Base-by-base conservation (phyloP, 345 rosid species). In the Hevea brasiliensis region DNA sequence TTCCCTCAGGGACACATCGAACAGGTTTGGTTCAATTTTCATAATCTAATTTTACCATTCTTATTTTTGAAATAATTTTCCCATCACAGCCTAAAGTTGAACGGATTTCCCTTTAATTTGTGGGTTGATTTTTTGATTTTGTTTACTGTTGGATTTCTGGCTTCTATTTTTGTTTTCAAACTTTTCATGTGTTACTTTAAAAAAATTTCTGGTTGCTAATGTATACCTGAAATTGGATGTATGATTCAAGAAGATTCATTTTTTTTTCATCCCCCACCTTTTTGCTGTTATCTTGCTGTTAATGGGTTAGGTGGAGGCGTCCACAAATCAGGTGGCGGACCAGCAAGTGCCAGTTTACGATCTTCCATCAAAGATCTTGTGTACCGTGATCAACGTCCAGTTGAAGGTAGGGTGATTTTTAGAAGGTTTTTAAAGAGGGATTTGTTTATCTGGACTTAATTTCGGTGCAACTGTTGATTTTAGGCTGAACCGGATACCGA, bases 1-100 rank as follows among this genome's bases (percentile, higher is more conserved):
- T 88, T 88, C 77, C 91, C 89, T 32, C 88, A 85, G 35, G 91
- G 91, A 35, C 91, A 87, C 50, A 82, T 87, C 20, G 91, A 87
- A 75, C 91, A 87, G 84, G 89, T 82, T 14, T 37, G 60, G 61
- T 18, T 40, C 35, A 6, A 17, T n/a, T 8, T 42, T 51, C 63
- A 12, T 45, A 12, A n/a, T 56, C n/a, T 8, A 12, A 8, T 17
- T 8, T 47, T 53, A 12, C 5, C 4, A 5, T 75, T 51, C 4
- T 12, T 26, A 0, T 66, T 48, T 26, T 35, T 14, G 27, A n/a
- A n/a, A n/a, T 35, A 2, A 41, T 4, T 5, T 42, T 65, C 40
- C 14, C 70, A 23, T n/a, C 17, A n/a, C 3, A 50, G 3, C 51
- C 35, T 0, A 6, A 20, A 54, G 26, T 12, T 48, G 15, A 0